Evolutionary conservation across 2,329 filamentous ascomycete species (phyloP), one percentile per base, ranked within the genome.

Genomic region (Coniochaeta prunicola): DNA sequence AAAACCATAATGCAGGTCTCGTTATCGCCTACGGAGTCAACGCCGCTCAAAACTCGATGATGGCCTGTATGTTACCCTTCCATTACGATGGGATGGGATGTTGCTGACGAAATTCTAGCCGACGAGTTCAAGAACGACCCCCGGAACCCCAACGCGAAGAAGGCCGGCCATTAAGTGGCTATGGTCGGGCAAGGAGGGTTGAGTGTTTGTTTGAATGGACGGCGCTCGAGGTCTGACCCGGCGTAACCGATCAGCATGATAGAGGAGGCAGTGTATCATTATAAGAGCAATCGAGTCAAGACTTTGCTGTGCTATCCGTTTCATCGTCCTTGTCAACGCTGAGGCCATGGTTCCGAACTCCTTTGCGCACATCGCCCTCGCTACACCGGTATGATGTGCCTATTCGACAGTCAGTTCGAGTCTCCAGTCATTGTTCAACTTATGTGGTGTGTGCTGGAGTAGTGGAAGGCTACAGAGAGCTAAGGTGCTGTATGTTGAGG

Each of bases 81-180:
- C 36, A 57, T 24, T 17, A 34, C 26, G 2, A 12, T 26, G n/a
- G 17, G n/a, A 57, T 19, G 10, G 57, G 26, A 53, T 58, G n/a
- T n/a, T n/a, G 55, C 63, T 57, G 58, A 56, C 53, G 59, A 21
- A 59, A 59, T 64, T 9, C 21, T 42, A 97, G 93, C 86, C 80
- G 90, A 90, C 69, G 91, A 97, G 81, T 97, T 85, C 86, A 96
- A 92, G 87, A 96, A 96, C 82, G 93, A 97, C 79, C 91, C 92
- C 66, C 87, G 92, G 77, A 97, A 97, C 85, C 87, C 86, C 66
- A 79, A 81, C 68, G 76, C 75, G 67, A 82, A 79, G 74, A 66
- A 70, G 60, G 65, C 71, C 53, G 30, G 53, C 53, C 80, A 83
- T 72, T 83, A 81, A 69, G 61, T 53, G 50, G 59, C 71, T 48